These are phyloP conservation scores for Candida suzukii DNA, from an alignment of 805 yeast genomes.

Conservation along the genomic window DNA sequence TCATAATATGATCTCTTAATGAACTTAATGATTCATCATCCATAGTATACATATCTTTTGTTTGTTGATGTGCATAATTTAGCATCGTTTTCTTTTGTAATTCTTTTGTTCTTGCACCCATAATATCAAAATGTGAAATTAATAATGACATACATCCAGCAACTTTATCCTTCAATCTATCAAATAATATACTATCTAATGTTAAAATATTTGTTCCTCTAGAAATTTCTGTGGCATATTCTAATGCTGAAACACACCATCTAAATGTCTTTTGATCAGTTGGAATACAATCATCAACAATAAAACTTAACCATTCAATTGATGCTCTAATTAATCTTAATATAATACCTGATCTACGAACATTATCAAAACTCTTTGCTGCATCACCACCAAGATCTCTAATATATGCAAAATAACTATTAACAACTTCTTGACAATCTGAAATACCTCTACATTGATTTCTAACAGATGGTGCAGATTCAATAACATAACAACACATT, in stretches of 20 bases:
- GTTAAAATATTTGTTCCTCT: slow-evolving; percentile 83
- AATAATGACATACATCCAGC: slow-evolving; percentile 91
- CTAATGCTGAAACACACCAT: slow-evolving; percentile 95
- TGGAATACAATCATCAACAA: slow-evolving; percentile 92
- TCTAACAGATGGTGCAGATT: slow-evolving; percentile 44
- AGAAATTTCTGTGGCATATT: slow-evolving; percentile 93
- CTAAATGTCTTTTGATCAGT: slow-evolving; percentile 86
- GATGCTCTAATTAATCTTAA: slow-evolving; percentile 67
- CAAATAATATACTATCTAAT: slow-evolving; percentile 69
- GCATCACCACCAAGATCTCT: slow-evolving; percentile 77
- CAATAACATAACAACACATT: slow-evolving; percentile 59
- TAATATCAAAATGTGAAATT: slow-evolving; percentile 93
- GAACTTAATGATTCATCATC: slow-evolving; percentile 48
- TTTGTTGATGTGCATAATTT: slow-evolving; percentile 32
- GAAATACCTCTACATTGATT: slow-evolving; percentile 53
- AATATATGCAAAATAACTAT: slow-evolving; percentile 68
- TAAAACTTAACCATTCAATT: slow-evolving; percentile 86
- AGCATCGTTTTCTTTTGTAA: slow-evolving; percentile 48
- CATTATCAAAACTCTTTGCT: slow-evolving; percentile 53
- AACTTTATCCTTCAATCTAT: slow-evolving; percentile 66
- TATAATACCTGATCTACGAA: slow-evolving; percentile 61
- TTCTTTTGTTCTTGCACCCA: slow-evolving; percentile 92
- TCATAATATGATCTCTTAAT: slow-evolving; percentile 62
- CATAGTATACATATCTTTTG: slow-evolving; percentile 45
- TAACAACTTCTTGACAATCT: slow-evolving; percentile 67